Conservation (phyloP, 2,329 filamentous ascomycete genomes). For the Neophaeococcomyces mojaviensis region DNA sequence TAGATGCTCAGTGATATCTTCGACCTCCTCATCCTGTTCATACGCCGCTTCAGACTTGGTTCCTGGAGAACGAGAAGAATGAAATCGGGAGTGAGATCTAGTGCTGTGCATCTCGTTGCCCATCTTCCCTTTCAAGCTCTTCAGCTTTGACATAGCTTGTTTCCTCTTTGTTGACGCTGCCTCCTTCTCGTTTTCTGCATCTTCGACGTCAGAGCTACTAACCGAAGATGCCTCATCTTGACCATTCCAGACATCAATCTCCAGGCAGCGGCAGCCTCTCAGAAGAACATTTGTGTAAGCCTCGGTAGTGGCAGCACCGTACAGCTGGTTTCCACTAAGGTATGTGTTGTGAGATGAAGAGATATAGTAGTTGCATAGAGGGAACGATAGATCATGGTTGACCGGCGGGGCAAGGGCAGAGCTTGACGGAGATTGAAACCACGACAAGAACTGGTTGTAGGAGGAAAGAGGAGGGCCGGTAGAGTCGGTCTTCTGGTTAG, state of each 20-base stretch:
- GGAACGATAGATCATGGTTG: conserved; percentile 54
- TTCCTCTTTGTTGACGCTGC: neutral
- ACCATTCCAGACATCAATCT: conserved; percentile 93
- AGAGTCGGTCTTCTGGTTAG: conserved; percentile 14
- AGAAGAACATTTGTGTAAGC: conserved; percentile 70
- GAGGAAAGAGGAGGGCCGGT: conserved; percentile 11
- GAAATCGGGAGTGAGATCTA: neutral
- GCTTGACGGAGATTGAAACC: conserved; percentile 36
- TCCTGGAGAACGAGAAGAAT: neutral
- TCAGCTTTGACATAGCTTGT: conserved; percentile 11
- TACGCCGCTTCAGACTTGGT: neutral
- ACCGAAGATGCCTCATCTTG: conserved; percentile 34
- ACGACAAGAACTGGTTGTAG: conserved; percentile 39
- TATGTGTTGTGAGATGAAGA: conserved; percentile 95
- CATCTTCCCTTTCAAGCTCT: conserved; percentile 1
- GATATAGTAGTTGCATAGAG: conserved; percentile 85
- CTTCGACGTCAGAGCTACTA: conserved; percentile 23
- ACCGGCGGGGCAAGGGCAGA: conserved; percentile 39
- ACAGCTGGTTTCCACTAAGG: conserved; percentile 76
- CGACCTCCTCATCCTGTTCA: neutral
- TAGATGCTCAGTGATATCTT: neutral
- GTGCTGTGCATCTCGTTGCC: neutral
- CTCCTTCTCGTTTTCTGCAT: conserved; percentile 18
- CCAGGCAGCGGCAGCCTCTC: conserved; percentile 77
- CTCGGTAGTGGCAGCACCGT: conserved; percentile 66